Evolutionary conservation across 1,139 yeast genomes (phyloP).

Genomic region (Pichia sp.): DNA sequence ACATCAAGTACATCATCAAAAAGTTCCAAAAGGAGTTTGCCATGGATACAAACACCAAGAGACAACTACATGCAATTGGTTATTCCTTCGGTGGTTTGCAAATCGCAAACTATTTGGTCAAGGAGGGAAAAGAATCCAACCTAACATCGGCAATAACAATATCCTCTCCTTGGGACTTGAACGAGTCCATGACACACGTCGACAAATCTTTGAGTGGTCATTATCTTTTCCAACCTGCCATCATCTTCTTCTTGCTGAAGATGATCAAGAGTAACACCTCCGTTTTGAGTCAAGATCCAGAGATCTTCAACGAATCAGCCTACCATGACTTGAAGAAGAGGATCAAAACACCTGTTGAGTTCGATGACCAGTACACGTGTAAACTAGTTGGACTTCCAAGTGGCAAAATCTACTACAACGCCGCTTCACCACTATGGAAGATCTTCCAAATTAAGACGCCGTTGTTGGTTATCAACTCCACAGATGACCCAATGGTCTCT

Average conservation of each 20-base stretch:
- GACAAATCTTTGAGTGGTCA: constrained; percentile 49
- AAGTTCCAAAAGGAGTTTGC: constrained; percentile 34
- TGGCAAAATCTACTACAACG: constrained; percentile 67
- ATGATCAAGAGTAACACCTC: constrained; percentile 44
- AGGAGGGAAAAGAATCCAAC: constrained; percentile 51
- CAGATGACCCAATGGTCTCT: constrained; percentile 80
- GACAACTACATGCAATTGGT: constrained; percentile 78
- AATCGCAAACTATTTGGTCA: constrained; percentile 74
- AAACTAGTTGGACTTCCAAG: constrained; percentile 65
- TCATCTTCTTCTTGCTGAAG: constrained; percentile 51
- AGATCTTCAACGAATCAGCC: constrained; percentile 31
- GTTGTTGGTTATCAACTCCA: constrained; percentile 60
- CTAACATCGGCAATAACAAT: constrained; percentile 65
- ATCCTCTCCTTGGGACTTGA: constrained; percentile 83
- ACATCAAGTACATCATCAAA: constrained; percentile 55
- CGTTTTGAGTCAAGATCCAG: constrained; percentile 40
- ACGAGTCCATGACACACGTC: constrained; percentile 51
- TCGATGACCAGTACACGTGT: constrained; percentile 70
- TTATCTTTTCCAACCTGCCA: constrained; percentile 57
- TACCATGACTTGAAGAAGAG: constrained; percentile 31
- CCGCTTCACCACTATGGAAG: constrained; percentile 60
- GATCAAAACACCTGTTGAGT: constrained; percentile 45
- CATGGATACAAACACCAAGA: constrained; percentile 41
- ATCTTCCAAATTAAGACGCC: constrained; percentile 62
- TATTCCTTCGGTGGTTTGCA: constrained; percentile 85